Conservation (phyloP, 495 filamentous ascomycete species). For the Aspergillus ostianus region DNA sequence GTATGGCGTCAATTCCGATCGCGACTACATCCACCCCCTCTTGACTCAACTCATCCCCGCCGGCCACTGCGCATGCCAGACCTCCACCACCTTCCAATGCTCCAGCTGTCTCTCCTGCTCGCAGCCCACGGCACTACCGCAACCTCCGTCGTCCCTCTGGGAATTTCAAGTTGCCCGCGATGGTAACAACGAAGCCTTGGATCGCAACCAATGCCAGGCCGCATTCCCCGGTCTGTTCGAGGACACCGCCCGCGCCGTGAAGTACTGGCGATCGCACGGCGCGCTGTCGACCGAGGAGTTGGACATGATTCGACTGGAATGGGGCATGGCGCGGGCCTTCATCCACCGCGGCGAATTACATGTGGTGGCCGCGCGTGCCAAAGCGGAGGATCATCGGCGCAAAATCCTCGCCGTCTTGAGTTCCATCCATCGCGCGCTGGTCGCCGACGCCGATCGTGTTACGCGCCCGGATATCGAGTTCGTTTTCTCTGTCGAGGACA, state of each 20-base stretch:
- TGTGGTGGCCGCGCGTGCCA: conserved; percentile 34
- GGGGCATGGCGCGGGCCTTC: conserved; percentile 37
- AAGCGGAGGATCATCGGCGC: conserved; percentile 40
- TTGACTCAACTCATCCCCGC: conserved; percentile 42
- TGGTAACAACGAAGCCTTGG: conserved; percentile 36
- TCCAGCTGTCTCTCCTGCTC: conserved; percentile 38
- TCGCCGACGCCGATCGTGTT: conserved; percentile 38
- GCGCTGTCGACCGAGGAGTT: conserved; percentile 32
- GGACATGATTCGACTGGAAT: conserved; percentile 26
- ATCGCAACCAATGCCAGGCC: conserved; percentile 34
- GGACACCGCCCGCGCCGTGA: conserved; percentile 38
- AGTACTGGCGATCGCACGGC: conserved; percentile 30
- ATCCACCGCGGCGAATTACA: conserved; percentile 37
- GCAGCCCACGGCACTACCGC: conserved; percentile 15
- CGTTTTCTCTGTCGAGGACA: conserved; percentile 52
- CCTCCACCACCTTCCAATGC: conserved; percentile 42
- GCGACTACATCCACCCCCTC: conserved; percentile 36
- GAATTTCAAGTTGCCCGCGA: conserved; percentile 35
- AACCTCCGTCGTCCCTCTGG: conserved; percentile 26
- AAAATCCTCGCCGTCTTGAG: conserved; percentile 46
- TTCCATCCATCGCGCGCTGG: conserved; percentile 46
- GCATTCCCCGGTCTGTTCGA: conserved; percentile 50
- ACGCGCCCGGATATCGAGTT: conserved; percentile 64
- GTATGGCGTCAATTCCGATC: conserved; percentile 42
- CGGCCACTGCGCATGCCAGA: conserved; percentile 41